A percentile compares a stretch with the other conserved stretches of the same genome.
These are phyloP conservation scores for Rhodotorula kratochvilovae DNA, from an alignment of 768 basidiomycete genomes.

Conservation along the genomic window DNA sequence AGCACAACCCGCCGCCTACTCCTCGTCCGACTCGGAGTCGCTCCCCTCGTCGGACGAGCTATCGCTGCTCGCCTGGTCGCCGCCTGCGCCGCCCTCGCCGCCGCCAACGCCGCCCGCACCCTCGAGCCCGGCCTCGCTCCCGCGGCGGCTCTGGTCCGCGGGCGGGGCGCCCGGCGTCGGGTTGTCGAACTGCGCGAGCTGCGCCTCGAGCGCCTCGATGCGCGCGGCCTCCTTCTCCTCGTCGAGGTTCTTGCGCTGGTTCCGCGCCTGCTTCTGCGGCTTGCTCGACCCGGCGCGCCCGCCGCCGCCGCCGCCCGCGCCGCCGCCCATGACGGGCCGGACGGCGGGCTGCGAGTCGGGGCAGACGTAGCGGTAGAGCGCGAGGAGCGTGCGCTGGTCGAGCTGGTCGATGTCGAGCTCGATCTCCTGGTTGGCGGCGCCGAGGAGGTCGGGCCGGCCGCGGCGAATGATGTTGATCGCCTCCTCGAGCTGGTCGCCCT, in stretches of 20 bases:
- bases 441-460: slow-evolving; percentile 85
- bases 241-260: slow-evolving; percentile 57
- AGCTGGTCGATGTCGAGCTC: slow-evolving; percentile 94
- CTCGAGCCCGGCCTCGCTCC: background rate
- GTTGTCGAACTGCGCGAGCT: slow-evolving; percentile 76
- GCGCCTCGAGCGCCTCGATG: slow-evolving; percentile 82
- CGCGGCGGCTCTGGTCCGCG: background rate
- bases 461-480: slow-evolving; percentile 94
- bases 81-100: slow-evolving; percentile 1
- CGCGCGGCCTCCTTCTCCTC: slow-evolving; percentile 93
- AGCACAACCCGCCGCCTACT: background rate
- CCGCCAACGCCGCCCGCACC: background rate
- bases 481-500: slow-evolving; percentile 74
- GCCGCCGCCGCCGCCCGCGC: slow-evolving; percentile 22
- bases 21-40: slow-evolving; percentile 32
- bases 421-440: slow-evolving; percentile 77
- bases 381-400: slow-evolving; percentile 77
- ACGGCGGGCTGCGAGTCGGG: slow-evolving; percentile 47
- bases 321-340: slow-evolving; percentile 45
- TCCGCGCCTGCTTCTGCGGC: slow-evolving; percentile 37
- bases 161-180: background rate
- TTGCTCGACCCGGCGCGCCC: slow-evolving; percentile 34
- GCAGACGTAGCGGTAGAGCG: slow-evolving; percentile 86
- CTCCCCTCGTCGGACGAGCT: slow-evolving; percentile 19
- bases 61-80: slow-evolving; percentile 38